Base-by-base conservation (phyloP, 108 stramenopile genomes). In the Fragilaria crotonensis region DNA sequence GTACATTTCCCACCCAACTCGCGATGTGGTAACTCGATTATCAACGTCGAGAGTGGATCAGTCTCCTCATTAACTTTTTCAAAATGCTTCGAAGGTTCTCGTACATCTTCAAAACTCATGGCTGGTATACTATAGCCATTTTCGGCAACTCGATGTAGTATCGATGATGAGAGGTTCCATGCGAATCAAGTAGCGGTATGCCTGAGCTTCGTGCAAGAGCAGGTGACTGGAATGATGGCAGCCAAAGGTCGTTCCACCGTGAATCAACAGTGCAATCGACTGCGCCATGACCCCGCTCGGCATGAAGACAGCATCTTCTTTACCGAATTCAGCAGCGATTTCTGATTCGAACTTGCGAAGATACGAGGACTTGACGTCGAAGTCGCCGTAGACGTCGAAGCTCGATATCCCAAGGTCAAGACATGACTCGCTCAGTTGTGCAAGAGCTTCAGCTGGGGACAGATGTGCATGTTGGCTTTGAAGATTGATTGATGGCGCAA, bases 261-360 rank as follows among this genome's bases (percentile, higher is more conserved):
- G 73, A 21, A 89, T 84, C 54, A 78, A 28, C 32, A 89, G 46
- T 22, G 81, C 87, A 62, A 90, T 88, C 28, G 57, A 58, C 50
- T 89, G 85, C 26, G 88, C 86, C 87, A 90, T 84, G 20, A 81
- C 85, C 33, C 89, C 92, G 33, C 73, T 79, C 11, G 84, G 79
- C 62, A 87, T 70, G 64, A 90, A 88, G 0, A 93, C 72, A 11
- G 72, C 85, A 58, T 89, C 92, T 36, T 81, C 84, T 52, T 79
- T 84, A 11, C 79, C 79, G 54, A 93, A 77, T 47, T 71, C 55
- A 1, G 57, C 0, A 18, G 82, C 72, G 29, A 93, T 31, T 55
- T 87, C 77, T 2, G 57, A 55, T 70, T 93, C 87, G 56, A 93
- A 85, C 21, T 55, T 33, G 5, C 81, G 60, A 0, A 93, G 63